A percentile compares a stretch with the other conserved stretches of the same genome.
These are phyloP conservation scores for Ogataea saltuana DNA, from an alignment of 805 yeast genomes.

Conservation along the genomic window DNA sequence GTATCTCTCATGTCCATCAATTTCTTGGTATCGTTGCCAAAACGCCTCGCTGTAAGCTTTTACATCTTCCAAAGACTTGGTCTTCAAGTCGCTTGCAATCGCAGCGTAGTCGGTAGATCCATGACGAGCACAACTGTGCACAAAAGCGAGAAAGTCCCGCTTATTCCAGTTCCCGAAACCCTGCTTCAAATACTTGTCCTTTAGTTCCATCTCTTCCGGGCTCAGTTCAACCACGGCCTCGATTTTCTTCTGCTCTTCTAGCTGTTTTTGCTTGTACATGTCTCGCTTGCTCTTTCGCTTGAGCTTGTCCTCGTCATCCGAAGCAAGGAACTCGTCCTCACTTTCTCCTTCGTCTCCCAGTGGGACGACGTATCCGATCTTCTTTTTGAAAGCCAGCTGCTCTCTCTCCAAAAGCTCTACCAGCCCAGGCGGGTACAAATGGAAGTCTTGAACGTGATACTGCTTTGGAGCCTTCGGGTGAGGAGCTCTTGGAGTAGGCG, in stretches of 20 bases:
- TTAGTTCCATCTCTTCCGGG: slow-evolving; percentile 57
- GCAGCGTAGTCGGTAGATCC: slow-evolving; percentile 54
- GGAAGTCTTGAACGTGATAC: slow-evolving; percentile 68
- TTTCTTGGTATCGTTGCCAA: slow-evolving; percentile 59
- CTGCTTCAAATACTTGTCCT: slow-evolving; percentile 51
- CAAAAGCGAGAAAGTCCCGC: slow-evolving; percentile 70
- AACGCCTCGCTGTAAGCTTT: slow-evolving; percentile 57
- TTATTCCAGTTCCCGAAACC: slow-evolving; percentile 72
- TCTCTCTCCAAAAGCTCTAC: slow-evolving; percentile 60
- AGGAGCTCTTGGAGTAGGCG: slow-evolving; percentile 40
- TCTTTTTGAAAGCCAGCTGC: slow-evolving; percentile 61
- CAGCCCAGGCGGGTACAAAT: slow-evolving; percentile 62
- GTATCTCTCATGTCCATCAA: slow-evolving; percentile 73
- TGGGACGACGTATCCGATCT: slow-evolving; percentile 57
- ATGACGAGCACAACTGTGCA: slow-evolving; percentile 66
- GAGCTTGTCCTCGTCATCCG: slow-evolving; percentile 33
- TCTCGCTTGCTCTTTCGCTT: slow-evolving; percentile 27
- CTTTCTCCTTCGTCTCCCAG: slow-evolving; percentile 59
- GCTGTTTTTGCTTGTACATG: slow-evolving; percentile 37
- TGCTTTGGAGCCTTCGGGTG: slow-evolving; percentile 62
- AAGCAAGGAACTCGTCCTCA: slow-evolving; percentile 47
- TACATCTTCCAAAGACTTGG: slow-evolving; percentile 61
- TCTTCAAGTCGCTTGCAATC: slow-evolving; percentile 57
- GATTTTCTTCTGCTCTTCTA: slow-evolving; percentile 54
- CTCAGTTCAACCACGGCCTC: slow-evolving; percentile 59